Evolutionary conservation across 2,329 filamentous ascomycete species (phyloP), one percentile per base, ranked within the genome.

Genomic region (Aspergillus amoenus): DNA sequence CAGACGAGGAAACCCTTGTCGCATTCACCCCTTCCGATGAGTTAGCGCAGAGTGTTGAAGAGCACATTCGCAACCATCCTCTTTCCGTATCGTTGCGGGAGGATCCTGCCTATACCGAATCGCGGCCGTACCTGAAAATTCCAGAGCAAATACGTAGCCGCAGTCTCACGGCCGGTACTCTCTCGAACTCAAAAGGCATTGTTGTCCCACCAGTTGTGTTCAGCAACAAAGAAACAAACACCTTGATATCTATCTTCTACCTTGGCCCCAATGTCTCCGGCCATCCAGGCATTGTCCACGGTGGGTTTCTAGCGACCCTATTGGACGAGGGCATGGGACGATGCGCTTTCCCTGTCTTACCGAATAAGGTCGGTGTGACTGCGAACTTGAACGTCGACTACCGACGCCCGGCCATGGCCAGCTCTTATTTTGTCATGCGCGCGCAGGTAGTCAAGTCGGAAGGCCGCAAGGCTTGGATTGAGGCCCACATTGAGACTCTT

Each of bases 401-500:
- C 76, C 86, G 88, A 66, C 86, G 85, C 60, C 94, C 94, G 4
- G 88, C 89, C 44, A 85, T 84, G 66, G 91, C 92, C 5, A 84
- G 85, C 21, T 84, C 84, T 59, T 94, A 89, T 70, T 79, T 95
- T 30, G 90, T 96, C 43, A 77, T 99, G 57, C 82, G 84, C 60
- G 93, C 91, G 4, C 84, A 86, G 70, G 96, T 93, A 18, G 87
- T 84, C 9, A 93, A 89, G 78, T 89, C 93, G 1, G 92, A 97
- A 70, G 93, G 94, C 1, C 83, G 94, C 61, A 97, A 97, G 79
- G 93, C 92, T 12, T 97, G 91, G 91, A 91, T 97, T 1, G 88
- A 90, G 76, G 94, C 91, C 1, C 84, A 85, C 65, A 87, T 97
- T 66, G 92, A 96, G 82, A 88, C 90, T 55, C 76, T 97, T 59